Conservation (phyloP, 1,284 basidiomycete species). For the Ustilago esculenta region DNA sequence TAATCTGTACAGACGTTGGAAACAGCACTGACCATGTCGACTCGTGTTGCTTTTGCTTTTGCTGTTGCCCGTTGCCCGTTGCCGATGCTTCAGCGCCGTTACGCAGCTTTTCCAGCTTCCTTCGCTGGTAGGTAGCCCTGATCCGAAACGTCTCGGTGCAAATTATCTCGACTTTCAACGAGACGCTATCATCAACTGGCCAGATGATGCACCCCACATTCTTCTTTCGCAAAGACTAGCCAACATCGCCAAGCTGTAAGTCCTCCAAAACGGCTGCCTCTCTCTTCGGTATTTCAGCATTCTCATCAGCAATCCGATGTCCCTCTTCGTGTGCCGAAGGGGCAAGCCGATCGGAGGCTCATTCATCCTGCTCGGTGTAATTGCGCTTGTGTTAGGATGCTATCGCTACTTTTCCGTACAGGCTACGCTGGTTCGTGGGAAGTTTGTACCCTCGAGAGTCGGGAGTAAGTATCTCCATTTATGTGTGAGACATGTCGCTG, state of each 20-base stretch:
- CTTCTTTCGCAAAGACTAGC: conserved; percentile 19
- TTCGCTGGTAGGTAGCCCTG: conserved; percentile 36
- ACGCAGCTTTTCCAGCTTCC: conserved; percentile 65
- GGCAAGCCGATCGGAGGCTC: conserved; percentile 58
- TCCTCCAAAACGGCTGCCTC: neutral
- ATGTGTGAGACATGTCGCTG: no score
- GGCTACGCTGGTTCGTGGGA: conserved; percentile 42
- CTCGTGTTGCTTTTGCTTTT: neutral
- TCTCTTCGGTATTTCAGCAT: neutral
- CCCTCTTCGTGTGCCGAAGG: neutral
- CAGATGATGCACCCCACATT: conserved; percentile 8
- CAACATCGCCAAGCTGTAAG: conserved; percentile 38
- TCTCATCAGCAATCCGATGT: neutral
- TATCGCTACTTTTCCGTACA: conserved; percentile 58
- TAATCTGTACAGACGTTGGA: neutral
- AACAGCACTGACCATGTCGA: neutral
- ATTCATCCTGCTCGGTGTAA: conserved; percentile 56
- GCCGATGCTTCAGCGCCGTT: conserved; percentile 44
- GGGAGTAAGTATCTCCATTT: conserved; percentile 60
- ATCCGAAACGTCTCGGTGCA: neutral
- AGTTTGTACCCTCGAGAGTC: conserved; percentile 53
- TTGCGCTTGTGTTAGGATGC: conserved; percentile 49
- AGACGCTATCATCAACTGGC: conserved; percentile 2
- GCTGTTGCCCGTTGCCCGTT: no score
- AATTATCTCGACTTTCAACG: conserved; percentile 15